phyloP scores from a whole-genome alignment of 108 stramenopile species.

The Skeletonema costatum region DNA sequence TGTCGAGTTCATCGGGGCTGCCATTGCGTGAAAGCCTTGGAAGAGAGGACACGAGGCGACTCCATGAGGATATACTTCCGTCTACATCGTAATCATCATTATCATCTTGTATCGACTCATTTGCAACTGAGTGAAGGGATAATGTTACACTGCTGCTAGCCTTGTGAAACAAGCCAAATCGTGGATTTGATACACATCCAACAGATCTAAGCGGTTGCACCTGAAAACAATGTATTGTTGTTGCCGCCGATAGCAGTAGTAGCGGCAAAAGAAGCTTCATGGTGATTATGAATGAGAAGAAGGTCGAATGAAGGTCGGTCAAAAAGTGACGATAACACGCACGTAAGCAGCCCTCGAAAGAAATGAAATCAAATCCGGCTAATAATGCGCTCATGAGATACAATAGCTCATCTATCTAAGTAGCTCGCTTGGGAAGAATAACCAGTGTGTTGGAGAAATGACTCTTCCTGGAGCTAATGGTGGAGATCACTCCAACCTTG shows the following conservation, averaged over 20 bases:
- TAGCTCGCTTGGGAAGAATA: no score
- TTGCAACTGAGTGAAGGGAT: background rate
- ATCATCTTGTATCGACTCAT: background rate
- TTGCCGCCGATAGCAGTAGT: background rate
- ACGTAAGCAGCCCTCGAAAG: no score
- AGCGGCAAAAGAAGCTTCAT: background rate
- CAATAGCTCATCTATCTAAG: no score
- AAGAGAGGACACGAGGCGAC: conserved; percentile 28
- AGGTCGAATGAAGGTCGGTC: no score
- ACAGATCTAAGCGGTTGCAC: background rate
- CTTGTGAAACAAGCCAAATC: background rate
- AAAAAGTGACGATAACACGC: no score
- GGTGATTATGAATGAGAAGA: no score
- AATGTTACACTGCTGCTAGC: background rate
- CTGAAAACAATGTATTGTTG: background rate
- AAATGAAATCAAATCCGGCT: no score
- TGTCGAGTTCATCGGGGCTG: conserved; percentile 47
- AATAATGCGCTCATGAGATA: no score
- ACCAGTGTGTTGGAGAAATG: no score
- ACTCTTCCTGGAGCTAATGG: no score
- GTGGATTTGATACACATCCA: background rate
- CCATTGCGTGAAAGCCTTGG: conserved; percentile 7
- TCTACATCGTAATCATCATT: conserved; percentile 21
- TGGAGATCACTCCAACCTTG: no score
- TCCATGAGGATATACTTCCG: conserved; percentile 37